A percentile compares a stretch with the other conserved stretches of the same genome.
Conservation (phyloP, 306 rosid species). For the Castanea mollissima region DNA sequence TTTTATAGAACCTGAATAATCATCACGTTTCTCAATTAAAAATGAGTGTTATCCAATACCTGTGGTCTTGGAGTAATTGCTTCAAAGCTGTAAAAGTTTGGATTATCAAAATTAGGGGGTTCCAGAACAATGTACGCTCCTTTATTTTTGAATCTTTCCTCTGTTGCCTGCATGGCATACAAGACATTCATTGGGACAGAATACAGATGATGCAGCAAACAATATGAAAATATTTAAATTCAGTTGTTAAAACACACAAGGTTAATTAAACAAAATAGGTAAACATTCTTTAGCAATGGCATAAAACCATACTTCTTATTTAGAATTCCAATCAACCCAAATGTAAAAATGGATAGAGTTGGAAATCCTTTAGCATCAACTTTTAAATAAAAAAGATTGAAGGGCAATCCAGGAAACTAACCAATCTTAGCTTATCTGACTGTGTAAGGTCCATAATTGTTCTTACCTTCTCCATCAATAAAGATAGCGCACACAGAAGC, state of each 20-base stretch:
- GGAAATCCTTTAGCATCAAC: background rate
- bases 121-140: constrained; percentile 79
- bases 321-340: background rate
- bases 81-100: constrained; percentile 63
- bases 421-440: background rate
- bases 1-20: background rate
- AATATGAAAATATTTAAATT: background rate
- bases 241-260: background rate
- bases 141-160: constrained; percentile 67
- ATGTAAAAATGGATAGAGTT: background rate
- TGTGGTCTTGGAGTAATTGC: constrained; percentile 80
- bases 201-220: background rate
- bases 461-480: background rate
- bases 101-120: constrained; percentile 73
- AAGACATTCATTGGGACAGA: constrained; percentile 2
- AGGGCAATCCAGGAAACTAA: background rate
- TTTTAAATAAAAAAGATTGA: background rate
- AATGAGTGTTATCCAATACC: constrained; percentile 34
- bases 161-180: constrained; percentile 52
- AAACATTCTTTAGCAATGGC: background rate
- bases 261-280: background rate
- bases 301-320: background rate
- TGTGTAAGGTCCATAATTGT: background rate
- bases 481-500: background rate
- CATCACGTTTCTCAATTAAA: background rate